A percentile compares a stretch with the other conserved stretches of the same genome.
Evolutionary conservation across 345 rosid genomes (phyloP).

Genomic region (Eucalyptus curtisii): DNA sequence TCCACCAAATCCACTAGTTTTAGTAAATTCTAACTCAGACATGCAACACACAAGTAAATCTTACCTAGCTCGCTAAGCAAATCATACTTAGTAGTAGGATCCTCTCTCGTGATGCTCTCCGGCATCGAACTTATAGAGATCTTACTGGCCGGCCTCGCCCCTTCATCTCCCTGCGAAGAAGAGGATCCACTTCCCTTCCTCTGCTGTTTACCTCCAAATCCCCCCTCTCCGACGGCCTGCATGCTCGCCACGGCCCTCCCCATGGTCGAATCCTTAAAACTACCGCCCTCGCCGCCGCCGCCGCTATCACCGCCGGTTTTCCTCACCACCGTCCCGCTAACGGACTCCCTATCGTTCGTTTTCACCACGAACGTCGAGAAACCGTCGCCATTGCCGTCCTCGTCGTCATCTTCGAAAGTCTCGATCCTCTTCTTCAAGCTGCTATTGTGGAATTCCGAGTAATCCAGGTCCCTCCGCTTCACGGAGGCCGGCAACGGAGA

Average conservation of each 20-base stretch:
- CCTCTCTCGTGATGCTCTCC: constrained; percentile 74
- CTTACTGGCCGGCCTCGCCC: constrained; percentile 30
- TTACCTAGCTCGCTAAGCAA: constrained; percentile 89
- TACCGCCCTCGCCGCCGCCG: constrained; percentile 10
- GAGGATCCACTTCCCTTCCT: constrained; percentile 22
- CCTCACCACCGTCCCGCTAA: constrained; percentile 43
- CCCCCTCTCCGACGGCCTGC: constrained; percentile 37
- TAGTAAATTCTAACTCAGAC: not conserved
- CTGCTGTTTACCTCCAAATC: constrained; percentile 36
- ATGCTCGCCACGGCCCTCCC: constrained; percentile 53
- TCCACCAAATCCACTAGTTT: not conserved
- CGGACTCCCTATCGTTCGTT: constrained; percentile 24
- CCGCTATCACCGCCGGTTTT: constrained; percentile 18
- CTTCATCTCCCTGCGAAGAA: constrained; percentile 32
- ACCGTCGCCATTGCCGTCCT: constrained; percentile 27
- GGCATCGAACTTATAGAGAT: constrained; percentile 83
- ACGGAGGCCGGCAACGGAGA: not conserved
- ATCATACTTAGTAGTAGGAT: constrained; percentile 91
- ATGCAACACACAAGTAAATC: not conserved
- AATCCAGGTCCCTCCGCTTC: not conserved
- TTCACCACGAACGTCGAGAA: constrained; percentile 89
- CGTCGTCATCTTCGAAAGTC: constrained; percentile 32
- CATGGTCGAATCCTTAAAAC: constrained; percentile 30
- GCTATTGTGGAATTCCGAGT: constrained; percentile 9
- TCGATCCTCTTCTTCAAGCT: constrained; percentile 14